phyloP scores from a whole-genome alignment of 306 rosid species.

The Delonix regia region DNA sequence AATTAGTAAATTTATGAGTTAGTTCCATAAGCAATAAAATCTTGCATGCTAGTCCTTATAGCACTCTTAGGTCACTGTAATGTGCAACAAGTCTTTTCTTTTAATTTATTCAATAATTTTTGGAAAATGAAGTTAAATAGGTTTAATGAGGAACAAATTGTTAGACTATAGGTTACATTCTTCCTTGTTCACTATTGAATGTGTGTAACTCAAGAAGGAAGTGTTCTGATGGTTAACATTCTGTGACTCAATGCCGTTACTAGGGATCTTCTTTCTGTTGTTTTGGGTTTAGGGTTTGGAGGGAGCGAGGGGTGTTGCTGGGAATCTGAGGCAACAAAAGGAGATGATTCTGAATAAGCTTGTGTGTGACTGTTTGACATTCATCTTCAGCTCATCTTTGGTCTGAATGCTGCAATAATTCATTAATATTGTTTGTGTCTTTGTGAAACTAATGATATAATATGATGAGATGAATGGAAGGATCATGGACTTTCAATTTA shows the following conservation, averaged over 20 bases:
- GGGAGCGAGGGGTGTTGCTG: neutral
- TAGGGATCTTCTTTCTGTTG: neutral
- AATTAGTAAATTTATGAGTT: neutral
- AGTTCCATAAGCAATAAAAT: too few species aligned
- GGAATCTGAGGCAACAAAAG: neutral
- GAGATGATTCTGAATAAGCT: neutral
- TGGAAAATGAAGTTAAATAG: neutral
- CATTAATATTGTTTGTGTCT: neutral
- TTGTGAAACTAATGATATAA: neutral
- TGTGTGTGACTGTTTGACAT: conserved; percentile 20
- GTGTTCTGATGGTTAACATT: neutral
- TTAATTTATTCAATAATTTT: neutral
- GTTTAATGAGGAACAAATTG: neutral
- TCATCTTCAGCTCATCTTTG: conserved; percentile 15
- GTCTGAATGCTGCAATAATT: conserved; percentile 21
- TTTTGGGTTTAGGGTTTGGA: neutral
- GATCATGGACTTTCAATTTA: neutral
- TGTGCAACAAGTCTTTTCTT: too few species aligned
- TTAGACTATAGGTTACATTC: neutral
- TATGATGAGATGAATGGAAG: neutral
- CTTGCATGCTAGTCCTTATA: neutral
- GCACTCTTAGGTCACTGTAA: too few species aligned
- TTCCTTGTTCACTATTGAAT: neutral
- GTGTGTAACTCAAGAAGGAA: neutral
- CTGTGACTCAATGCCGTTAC: neutral